Conservation (phyloP, 1,139 yeast genomes). For the Yarrowia galli region DNA sequence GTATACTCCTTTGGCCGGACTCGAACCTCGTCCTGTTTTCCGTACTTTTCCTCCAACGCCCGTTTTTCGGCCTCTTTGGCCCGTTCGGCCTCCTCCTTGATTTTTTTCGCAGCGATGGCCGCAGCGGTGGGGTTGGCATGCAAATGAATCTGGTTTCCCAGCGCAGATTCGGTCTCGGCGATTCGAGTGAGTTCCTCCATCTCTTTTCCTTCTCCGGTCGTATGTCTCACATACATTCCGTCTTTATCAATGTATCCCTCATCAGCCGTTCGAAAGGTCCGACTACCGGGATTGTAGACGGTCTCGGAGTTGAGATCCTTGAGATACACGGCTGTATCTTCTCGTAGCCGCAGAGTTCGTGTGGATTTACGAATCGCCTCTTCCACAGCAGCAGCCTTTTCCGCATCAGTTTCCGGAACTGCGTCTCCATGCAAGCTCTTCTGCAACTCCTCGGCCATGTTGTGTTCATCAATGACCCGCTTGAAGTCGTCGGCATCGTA, state of each 20-base stretch:
- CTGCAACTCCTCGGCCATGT: conserved; percentile 50
- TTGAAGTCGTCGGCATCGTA: conserved; percentile 68
- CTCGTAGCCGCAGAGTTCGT: conserved; percentile 56
- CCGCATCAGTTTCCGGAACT: conserved; percentile 40
- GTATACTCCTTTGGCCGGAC: conserved; percentile 10
- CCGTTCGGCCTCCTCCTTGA: conserved; percentile 22
- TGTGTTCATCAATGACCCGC: conserved; percentile 58
- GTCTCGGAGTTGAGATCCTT: conserved; percentile 52
- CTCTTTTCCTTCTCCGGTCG: conserved; percentile 27
- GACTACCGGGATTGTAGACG: conserved; percentile 63
- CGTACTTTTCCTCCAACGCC: conserved; percentile 23
- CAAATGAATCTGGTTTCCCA: conserved; percentile 18
- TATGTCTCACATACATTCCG: conserved; percentile 30
- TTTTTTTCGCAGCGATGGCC: conserved; percentile 11
- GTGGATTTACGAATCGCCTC: conserved; percentile 43
- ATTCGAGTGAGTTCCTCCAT: conserved; percentile 20
- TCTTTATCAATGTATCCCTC: conserved; percentile 49
- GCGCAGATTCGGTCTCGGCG: conserved; percentile 15
- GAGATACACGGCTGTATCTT: conserved; percentile 62
- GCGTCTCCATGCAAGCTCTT: conserved; percentile 41
- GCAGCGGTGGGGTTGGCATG: conserved; percentile 37
- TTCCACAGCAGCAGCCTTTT: conserved; percentile 38
- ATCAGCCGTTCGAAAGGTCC: conserved; percentile 54
- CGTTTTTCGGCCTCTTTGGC: conserved; percentile 22
- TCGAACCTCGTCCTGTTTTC: conserved; percentile 14